These are phyloP conservation scores for Anthracocystis panici-leucophaei DNA, from an alignment of 1,284 basidiomycete species.

Conservation along the genomic window DNA sequence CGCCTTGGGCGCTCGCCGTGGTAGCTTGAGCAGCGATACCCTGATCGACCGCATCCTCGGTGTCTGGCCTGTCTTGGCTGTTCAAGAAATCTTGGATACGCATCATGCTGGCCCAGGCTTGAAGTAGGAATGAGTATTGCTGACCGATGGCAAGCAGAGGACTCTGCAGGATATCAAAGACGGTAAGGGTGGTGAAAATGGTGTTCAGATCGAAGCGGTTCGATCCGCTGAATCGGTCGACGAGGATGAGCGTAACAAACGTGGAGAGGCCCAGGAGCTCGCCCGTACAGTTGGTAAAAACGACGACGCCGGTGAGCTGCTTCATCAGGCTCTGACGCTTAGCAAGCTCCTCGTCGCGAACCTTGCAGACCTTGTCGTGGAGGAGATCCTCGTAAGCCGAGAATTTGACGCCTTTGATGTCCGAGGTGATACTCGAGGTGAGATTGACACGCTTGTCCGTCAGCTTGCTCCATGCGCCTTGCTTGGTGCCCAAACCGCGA, in stretches of 20 bases:
- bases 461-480: constrained; percentile 50
- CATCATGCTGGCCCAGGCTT: constrained; percentile 54
- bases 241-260: constrained; percentile 51
- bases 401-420: constrained; percentile 64
- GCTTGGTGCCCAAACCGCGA: constrained; percentile 42
- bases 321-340: constrained; percentile 16
- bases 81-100: constrained; percentile 57
- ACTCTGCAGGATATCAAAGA: constrained; percentile 48
- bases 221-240: constrained; percentile 37
- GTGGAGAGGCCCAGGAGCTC: constrained; percentile 45
- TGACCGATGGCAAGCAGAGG: constrained; percentile 59
- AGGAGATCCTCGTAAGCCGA: constrained; percentile 60
- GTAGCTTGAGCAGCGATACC: constrained; percentile 12
- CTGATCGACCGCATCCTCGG: constrained; percentile 14
- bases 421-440: constrained; percentile 44
- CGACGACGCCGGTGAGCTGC: constrained; percentile 41
- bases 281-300: constrained; percentile 33
- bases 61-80: constrained; percentile 31
- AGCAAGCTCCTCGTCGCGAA: constrained; percentile 49
- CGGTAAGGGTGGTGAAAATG: constrained; percentile 60
- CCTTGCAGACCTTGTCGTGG: constrained; percentile 37
- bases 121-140: constrained; percentile 50
- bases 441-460: constrained; percentile 61
- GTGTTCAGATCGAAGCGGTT: constrained; percentile 53
- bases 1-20: neutral